Evolutionary conservation across 352 stramenopile species (phyloP).

Genomic region (Phytopythium sindhum): DNA sequence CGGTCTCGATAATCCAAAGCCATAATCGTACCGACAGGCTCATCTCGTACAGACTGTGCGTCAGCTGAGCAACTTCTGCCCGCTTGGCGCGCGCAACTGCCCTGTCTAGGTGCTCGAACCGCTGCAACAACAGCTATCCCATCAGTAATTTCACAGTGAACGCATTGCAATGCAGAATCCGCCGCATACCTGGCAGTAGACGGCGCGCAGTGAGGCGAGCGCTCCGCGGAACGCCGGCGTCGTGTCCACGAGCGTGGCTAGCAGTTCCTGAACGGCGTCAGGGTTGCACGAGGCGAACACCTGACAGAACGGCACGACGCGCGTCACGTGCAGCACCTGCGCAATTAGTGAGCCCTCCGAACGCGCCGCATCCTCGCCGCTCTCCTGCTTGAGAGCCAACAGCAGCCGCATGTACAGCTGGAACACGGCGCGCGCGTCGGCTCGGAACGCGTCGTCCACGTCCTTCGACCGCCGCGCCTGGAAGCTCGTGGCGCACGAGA

Average conservation of each 20-base stretch:
- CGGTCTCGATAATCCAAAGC: too few species aligned
- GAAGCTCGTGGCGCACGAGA: constrained; percentile 13
- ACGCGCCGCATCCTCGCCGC: not conserved
- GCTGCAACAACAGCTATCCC: constrained; percentile 13
- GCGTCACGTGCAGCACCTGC: constrained; percentile 45
- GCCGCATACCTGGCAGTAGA: constrained; percentile 30
- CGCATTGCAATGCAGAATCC: not conserved
- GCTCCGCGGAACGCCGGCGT: constrained; percentile 16
- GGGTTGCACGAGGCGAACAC: constrained; percentile 40
- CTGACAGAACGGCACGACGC: constrained; percentile 62
- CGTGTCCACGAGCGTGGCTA: constrained; percentile 21
- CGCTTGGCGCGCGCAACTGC: constrained; percentile 22
- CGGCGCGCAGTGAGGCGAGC: constrained; percentile 18
- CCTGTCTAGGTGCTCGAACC: constrained; percentile 36
- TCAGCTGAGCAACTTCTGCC: constrained; percentile 36
- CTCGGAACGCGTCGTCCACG: constrained; percentile 8
- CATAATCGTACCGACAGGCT: constrained; percentile 39
- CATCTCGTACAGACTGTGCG: constrained; percentile 39
- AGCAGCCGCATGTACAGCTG: constrained; percentile 33
- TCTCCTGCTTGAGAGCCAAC: constrained; percentile 1
- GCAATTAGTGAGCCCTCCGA: constrained; percentile 13
- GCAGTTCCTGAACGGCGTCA: constrained; percentile 18
- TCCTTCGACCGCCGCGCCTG: constrained; percentile 10
- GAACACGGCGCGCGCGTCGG: constrained; percentile 25
- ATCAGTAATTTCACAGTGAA: not conserved